Evolutionary conservation across 1,284 basidiomycete species (phyloP), one percentile per base, ranked within the genome.

Genomic region (Phlebopus sp.): DNA sequence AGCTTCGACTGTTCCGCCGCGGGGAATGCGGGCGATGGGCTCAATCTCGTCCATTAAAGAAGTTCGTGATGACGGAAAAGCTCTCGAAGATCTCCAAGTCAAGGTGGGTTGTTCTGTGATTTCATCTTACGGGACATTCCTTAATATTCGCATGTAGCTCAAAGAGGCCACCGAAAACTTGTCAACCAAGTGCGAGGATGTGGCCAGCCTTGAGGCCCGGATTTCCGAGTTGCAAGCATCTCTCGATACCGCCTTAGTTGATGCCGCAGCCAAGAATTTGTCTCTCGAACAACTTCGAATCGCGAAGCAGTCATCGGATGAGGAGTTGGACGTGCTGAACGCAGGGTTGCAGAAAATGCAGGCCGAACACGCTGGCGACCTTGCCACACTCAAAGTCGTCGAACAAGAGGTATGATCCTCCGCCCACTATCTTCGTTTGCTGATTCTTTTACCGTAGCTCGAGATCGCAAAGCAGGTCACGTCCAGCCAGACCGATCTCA

Each of bases 11-110:
- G 52, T 60, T 5, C 56, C 68, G 40, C 47, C 67, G 27, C 73
- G 70, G 46, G 55, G 72, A 19, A 60, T 73, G 37, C 73, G 79
- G 30, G 66, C 76, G 18, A 58, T 76, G 21, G 69, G 73, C 13
- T 88, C 86, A 3, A 80, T 89, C 42, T 77, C 84, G 11, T 86
- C 86, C 4, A 81, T 89, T 50, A 77, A 72, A 50, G 87, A 87
- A 57, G 71, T 84, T 10, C 79, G 76, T 54, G 83, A 81, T 54
- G 81, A 82, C 55, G 70, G 63, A n/a, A 78, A 78, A 56, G 73
- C 65, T 14, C 54, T 79, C 19, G 74, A 77, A 46, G 82, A 81
- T 45, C 56, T 88, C 18, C 81, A 84, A 61, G 68, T 60, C 46
- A 82, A 87, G 77, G 86, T 80, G 58, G 41, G 68, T 39, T 18